A percentile compares a stretch with the other conserved stretches of the same genome.
Conservation (phyloP, 2,329 filamentous ascomycete species). For the Botrytis fragariae region DNA sequence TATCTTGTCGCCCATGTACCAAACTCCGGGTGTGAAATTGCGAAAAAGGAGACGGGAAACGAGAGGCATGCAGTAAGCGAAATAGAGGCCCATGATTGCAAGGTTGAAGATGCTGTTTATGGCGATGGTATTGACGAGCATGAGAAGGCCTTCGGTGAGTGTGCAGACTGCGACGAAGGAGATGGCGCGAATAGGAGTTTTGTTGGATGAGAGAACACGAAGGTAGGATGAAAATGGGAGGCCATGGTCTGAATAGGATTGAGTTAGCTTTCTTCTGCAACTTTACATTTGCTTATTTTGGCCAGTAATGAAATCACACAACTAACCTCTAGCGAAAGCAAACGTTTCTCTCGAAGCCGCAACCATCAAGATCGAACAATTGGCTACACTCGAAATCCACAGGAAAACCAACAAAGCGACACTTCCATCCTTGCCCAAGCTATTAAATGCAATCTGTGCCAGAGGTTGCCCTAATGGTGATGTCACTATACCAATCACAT, state of each 20-base stretch:
- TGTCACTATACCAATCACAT: constrained; percentile 46
- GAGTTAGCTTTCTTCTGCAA: background rate
- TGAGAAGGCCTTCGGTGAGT: constrained; percentile 37
- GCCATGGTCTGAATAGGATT: constrained; percentile 32
- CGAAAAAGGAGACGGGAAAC: constrained; percentile 34
- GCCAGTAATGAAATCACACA: background rate
- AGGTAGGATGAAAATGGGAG: constrained; percentile 36
- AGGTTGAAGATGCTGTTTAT: constrained; percentile 40
- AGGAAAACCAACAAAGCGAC: constrained; percentile 41
- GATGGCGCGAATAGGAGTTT: constrained; percentile 36
- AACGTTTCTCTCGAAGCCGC: constrained; percentile 37
- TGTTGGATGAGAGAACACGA: constrained; percentile 34
- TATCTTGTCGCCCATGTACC: constrained; percentile 36
- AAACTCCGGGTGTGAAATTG: constrained; percentile 37
- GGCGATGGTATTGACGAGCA: constrained; percentile 39
- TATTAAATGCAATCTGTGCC: constrained; percentile 57
- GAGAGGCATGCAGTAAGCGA: constrained; percentile 39
- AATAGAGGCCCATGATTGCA: constrained; percentile 39
- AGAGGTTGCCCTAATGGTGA: constrained; percentile 51
- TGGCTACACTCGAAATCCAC: constrained; percentile 36
- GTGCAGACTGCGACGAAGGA: constrained; percentile 34
- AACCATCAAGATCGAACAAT: constrained; percentile 39
- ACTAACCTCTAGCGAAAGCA: constrained; percentile 36
- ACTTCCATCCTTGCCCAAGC: constrained; percentile 51
- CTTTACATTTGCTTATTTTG: background rate